Conservation (phyloP, 2,329 filamentous ascomycete genomes). For the Calycina herbarum region DNA sequence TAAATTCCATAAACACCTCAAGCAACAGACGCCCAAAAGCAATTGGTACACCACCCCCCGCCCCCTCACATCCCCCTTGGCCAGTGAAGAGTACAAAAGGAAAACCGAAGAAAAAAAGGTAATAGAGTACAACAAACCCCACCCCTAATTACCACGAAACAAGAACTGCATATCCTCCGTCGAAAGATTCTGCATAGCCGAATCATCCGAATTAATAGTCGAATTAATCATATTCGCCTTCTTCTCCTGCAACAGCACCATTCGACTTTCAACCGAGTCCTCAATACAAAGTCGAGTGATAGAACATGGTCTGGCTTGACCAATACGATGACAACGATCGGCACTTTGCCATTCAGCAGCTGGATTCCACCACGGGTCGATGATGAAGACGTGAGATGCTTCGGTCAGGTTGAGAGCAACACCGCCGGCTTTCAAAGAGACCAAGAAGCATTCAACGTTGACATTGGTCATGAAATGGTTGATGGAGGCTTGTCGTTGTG, state of each 20-base stretch:
- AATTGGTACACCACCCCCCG: not conserved
- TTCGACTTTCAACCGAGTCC: slow-evolving; percentile 93
- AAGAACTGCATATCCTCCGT: slow-evolving; percentile 94
- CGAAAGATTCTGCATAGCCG: slow-evolving; percentile 87
- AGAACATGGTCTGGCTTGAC: slow-evolving; percentile 88
- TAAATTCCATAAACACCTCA: too few relatives aligned
- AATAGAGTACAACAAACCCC: not conserved
- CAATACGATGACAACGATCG: slow-evolving; percentile 91
- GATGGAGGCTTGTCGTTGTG: slow-evolving; percentile 89
- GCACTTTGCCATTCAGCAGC: slow-evolving; percentile 99
- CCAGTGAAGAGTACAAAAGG: not conserved
- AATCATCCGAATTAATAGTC: slow-evolving; percentile 90
- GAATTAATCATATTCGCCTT: slow-evolving; percentile 98
- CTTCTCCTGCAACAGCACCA: slow-evolving; percentile 96
- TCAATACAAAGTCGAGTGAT: slow-evolving; percentile 96
- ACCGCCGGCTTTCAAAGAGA: slow-evolving; percentile 93
- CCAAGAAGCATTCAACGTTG: slow-evolving; percentile 92
- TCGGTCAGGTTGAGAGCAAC: slow-evolving; percentile 95
- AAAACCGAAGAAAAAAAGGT: not conserved
- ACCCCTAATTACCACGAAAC: slow-evolving; percentile 68
- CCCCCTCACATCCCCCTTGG: not conserved
- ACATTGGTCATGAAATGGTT: slow-evolving; percentile 91
- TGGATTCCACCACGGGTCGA: slow-evolving; percentile 99
- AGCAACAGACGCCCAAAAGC: not conserved
- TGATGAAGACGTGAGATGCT: slow-evolving; percentile 90